phyloP scores from a whole-genome alignment of 768 basidiomycete species.

The Leccinum variicolor region DNA sequence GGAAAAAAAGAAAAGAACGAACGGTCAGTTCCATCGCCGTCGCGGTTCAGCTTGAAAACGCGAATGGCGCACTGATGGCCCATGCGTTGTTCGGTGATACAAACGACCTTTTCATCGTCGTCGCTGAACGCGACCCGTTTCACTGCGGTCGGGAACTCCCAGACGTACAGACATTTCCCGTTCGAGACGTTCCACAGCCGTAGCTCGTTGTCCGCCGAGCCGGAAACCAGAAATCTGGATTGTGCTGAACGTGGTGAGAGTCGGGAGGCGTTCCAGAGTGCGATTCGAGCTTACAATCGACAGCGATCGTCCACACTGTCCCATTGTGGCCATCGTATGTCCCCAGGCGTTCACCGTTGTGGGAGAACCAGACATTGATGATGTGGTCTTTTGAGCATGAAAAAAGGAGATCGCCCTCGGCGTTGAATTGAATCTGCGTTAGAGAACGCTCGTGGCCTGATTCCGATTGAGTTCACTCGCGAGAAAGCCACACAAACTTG shows the following conservation, averaged over 20 bases:
- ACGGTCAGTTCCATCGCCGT: slow-evolving; percentile 82
- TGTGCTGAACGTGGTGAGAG: slow-evolving; percentile 48
- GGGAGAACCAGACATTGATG: slow-evolving; percentile 96
- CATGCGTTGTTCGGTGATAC: slow-evolving; percentile 97
- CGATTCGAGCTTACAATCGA: slow-evolving; percentile 70
- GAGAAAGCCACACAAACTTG: not conserved
- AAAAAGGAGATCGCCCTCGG: slow-evolving; percentile 94
- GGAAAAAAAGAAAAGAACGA: slow-evolving; percentile 27
- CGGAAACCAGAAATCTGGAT: slow-evolving; percentile 84
- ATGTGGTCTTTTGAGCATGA: slow-evolving; percentile 93
- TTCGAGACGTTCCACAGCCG: slow-evolving; percentile 86
- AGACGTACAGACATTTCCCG: slow-evolving; percentile 89
- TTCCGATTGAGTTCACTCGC: slow-evolving; percentile 15
- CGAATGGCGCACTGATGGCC: slow-evolving; percentile 88
- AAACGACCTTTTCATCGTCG: slow-evolving; percentile 78
- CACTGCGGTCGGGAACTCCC: slow-evolving; percentile 98
- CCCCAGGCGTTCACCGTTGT: slow-evolving; percentile 95
- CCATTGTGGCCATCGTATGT: slow-evolving; percentile 98
- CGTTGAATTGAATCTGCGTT: slow-evolving; percentile 97
- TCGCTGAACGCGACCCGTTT: slow-evolving; percentile 93
- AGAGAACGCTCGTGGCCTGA: slow-evolving; percentile 94
- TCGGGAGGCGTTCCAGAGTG: not conserved
- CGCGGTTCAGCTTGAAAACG: slow-evolving; percentile 82
- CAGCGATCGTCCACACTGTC: slow-evolving; percentile 93
- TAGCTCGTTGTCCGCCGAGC: slow-evolving; percentile 92